Evolutionary conservation across 2,329 filamentous ascomycete genomes (phyloP), one percentile per base, ranked within the genome.

Genomic region (Scorias spongiosa): DNA sequence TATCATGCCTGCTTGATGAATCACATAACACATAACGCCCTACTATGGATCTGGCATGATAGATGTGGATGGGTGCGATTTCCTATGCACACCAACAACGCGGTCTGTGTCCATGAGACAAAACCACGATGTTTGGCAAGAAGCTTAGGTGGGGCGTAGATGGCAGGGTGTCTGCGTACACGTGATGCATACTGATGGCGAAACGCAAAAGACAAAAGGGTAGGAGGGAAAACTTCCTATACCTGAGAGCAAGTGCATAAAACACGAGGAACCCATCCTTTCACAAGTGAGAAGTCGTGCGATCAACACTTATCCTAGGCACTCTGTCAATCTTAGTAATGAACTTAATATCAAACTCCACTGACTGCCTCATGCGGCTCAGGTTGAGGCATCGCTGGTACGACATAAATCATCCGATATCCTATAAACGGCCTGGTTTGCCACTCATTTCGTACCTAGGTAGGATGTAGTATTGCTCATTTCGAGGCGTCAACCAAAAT

Each of bases 21-120:
- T 3, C 7, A 7, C 20, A 68, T 43, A 74, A 70, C 1, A 78
- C 73, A 52, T 76, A 79, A 1, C 76, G 75, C 38, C 72, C 68
- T 2, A 68, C 71, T 47, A 77, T 78, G 1, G 63, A 52, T 10
- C 60, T 61, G 42, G 69, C 62, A 7, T 68, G 67, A 44, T 58
- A 66, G 49, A 63, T 70, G 39, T 69, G 66, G 46, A 71, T 47
- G 0, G 67, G 68, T 41, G 67, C 70, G 63, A 67, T 70, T 48
- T 73, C 70, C 51, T 72, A 69, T 42, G 61, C 62, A 48, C 72
- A 72, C 68, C 68, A 72, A 45, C 69, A 70, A 14, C 62, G 62
- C 0, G 70, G 70, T 1, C 72, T 63, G 46, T 72, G 68, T 1
- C 73, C 64, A 26, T 26, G 1, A 72, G 53, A 1, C 40, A 18